Conservation (phyloP, 2,329 filamentous ascomycete genomes). For the Raffaelea deltoideospora region DNA sequence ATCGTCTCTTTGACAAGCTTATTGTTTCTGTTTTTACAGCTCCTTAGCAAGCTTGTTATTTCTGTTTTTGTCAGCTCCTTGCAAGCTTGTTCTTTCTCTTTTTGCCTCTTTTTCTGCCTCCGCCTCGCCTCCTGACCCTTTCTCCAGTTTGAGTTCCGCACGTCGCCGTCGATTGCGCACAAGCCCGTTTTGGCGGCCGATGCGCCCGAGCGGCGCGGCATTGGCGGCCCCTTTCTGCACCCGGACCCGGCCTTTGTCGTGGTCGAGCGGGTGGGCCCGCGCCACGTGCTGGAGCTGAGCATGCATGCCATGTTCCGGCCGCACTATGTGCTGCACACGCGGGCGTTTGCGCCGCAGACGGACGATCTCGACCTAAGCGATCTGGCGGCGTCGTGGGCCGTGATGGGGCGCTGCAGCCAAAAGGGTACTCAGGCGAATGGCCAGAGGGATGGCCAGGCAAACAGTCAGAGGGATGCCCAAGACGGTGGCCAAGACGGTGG, state of each 20-base stretch:
- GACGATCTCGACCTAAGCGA: constrained; percentile 21
- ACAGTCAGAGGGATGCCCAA: no score
- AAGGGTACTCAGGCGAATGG: constrained; percentile 11
- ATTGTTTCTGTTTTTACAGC: no score
- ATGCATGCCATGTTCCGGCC: constrained; percentile 21
- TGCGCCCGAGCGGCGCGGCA: constrained; percentile 12
- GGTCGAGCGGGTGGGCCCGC: constrained; percentile 10
- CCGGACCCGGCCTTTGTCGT: constrained; percentile 17
- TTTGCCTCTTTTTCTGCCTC: not conserved
- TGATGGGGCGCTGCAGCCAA: no score
- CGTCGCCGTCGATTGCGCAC: constrained; percentile 11
- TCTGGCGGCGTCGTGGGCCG: constrained; percentile 20
- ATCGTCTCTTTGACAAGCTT: no score
- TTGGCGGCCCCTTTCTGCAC: constrained; percentile 13
- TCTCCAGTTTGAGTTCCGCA: constrained; percentile 15
- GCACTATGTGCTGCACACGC: constrained; percentile 22
- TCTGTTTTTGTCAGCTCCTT: no score
- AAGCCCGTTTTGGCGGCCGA: constrained; percentile 10
- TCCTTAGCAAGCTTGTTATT: no score
- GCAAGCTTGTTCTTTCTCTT: not conserved
- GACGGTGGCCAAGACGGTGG: no score
- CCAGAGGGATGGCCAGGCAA: no score
- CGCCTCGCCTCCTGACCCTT: not conserved
- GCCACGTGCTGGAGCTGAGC: constrained; percentile 20
- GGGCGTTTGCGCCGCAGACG: constrained; percentile 19